Evolutionary conservation across 768 basidiomycete species (phyloP), one percentile per base, ranked within the genome.

Genomic region (Trametes maxima): DNA sequence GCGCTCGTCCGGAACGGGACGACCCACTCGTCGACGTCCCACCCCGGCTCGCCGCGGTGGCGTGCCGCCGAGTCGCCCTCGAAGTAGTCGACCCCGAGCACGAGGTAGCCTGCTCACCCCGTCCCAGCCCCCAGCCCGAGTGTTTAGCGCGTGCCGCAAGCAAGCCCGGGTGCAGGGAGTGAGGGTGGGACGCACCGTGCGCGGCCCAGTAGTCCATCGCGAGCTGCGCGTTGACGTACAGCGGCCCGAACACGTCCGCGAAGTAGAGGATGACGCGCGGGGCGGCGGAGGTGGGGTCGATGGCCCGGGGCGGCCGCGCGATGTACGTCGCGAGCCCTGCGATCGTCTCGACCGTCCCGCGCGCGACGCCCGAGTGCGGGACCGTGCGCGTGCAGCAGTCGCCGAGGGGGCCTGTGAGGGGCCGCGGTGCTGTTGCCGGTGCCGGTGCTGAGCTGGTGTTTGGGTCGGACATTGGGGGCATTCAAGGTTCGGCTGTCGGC

Each of bases 151-250:
- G 22, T 1, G 14, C 7, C 14, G 12, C 2, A 22, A 19, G 24
- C 36, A 14, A 24, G 12, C 21, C 37, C 22, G 37, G 13, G 19
- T 22, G 5, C 11, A 46, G 17, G 14, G 21, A 24, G 35, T 17
- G 21, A 40, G 13, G n/a, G 35, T 17, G 14, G 44, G 42, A 63
- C 63, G 40, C 54, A 87, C 87, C 87, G 22, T 82, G 75, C 14
- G 79, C 74, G 2, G 88, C 86, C 61, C 82, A 86, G 65, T 81
- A 88, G 68, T 89, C 86, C 67, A 87, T 84, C 7, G 88, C 57
- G 28, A 87, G 74, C 70, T 85, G 75, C 54, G 78, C 80, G 69
- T 87, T 87, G 63, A 82, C 49, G 65, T 76, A 85, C 59, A 86
- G 79, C 5, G 86, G 82, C 2, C 87, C 82, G 64, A 76, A 86